These are phyloP conservation scores for Lactifluus subvellereus DNA, from an alignment of 768 basidiomycete species.

Conservation along the genomic window DNA sequence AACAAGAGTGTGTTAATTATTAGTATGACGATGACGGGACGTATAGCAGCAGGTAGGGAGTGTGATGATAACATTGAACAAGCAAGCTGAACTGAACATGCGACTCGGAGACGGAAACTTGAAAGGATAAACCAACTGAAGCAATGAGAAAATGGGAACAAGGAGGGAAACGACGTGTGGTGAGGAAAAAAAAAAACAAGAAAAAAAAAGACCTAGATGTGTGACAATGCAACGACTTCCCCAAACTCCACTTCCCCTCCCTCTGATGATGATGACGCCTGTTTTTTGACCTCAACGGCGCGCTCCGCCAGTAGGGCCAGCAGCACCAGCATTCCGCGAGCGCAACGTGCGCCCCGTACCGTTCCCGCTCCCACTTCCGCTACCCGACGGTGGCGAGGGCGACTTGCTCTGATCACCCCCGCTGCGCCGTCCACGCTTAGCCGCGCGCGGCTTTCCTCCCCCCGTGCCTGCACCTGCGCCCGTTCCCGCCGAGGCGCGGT, in stretches of 20 bases:
- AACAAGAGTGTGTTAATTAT: neutral
- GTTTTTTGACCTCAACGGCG: neutral
- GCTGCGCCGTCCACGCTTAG: conserved; percentile 7
- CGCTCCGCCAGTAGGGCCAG: neutral
- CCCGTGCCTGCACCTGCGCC: too few species aligned
- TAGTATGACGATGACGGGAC: neutral
- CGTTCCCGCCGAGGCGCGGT: neutral
- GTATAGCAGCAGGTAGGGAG: neutral
- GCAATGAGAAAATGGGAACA: neutral
- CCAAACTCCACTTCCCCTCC: neutral
- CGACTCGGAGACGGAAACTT: neutral
- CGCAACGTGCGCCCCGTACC: conserved; percentile 7
- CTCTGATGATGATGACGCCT: neutral
- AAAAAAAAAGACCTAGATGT: neutral
- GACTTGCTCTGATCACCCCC: neutral
- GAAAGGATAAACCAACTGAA: neutral
- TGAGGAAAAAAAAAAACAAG: neutral
- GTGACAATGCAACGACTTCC: neutral
- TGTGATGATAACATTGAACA: neutral
- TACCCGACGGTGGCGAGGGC: neutral
- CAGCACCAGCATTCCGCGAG: neutral
- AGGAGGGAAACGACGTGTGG: neutral
- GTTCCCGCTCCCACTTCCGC: neutral
- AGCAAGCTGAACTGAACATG: neutral
- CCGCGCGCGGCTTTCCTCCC: neutral